Conservation (phyloP, 176 grass and related monocot species). For the Poa pratensis region DNA sequence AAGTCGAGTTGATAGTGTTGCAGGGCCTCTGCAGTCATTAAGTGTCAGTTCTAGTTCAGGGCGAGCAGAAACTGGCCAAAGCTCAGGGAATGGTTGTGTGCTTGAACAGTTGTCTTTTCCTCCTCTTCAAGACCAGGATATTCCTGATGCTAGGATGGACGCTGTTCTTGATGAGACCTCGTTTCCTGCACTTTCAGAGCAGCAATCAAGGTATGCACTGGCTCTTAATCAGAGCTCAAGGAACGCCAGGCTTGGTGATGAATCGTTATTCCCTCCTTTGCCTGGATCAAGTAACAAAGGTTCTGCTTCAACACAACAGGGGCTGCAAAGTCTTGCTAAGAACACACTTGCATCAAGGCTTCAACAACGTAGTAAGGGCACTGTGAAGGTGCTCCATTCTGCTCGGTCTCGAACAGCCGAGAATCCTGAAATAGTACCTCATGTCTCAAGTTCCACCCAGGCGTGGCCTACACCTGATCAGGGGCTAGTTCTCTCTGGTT, state of each 20-base stretch:
- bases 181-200: conserved; percentile 68
- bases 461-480: conserved; percentile 53
- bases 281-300: conserved; percentile 67
- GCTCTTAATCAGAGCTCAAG: conserved; percentile 76
- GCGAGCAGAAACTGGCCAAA: conserved; percentile 44
- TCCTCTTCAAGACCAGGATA: conserved; percentile 72
- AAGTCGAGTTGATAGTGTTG: conserved; percentile 40
- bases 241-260: conserved; percentile 61
- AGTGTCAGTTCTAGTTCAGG: conserved; percentile 46
- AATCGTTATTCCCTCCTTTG: conserved; percentile 90
- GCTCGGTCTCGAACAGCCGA: conserved; percentile 49
- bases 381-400: conserved; percentile 62
- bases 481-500: conserved; percentile 38
- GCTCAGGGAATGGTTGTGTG: conserved; percentile 40
- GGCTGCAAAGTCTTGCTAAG: conserved; percentile 70
- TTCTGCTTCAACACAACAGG: conserved; percentile 52
- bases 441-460: conserved; percentile 43
- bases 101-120: conserved; percentile 83
- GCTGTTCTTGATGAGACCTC: conserved; percentile 59
- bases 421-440: conserved; percentile 47
- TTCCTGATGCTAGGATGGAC: conserved; percentile 52
- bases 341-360: conserved; percentile 78
- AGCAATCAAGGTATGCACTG: conserved; percentile 73
- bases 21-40: conserved; percentile 50
- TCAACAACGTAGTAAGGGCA: conserved; percentile 64